These are phyloP conservation scores for Aeschynomene evenia DNA, from an alignment of 306 rosid genomes.

Conservation along the genomic window DNA sequence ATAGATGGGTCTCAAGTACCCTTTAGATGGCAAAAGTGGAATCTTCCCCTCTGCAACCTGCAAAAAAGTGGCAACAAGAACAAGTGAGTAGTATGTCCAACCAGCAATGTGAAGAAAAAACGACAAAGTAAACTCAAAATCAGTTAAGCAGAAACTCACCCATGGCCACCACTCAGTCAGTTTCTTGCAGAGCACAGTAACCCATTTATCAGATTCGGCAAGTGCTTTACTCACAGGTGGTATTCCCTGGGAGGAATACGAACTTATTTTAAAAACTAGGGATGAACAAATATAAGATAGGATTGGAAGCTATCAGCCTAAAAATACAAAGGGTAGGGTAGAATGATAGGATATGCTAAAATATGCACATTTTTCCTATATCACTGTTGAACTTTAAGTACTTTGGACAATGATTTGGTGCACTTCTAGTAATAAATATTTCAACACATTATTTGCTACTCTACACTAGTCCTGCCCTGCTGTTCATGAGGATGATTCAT, in stretches of 20 bases:
- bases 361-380: not conserved
- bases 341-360: not conserved
- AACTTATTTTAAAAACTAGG: constrained; percentile 7
- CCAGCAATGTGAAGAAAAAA: constrained; percentile 15
- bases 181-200: constrained; percentile 73
- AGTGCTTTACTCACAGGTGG: constrained; percentile 65
- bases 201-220: constrained; percentile 75
- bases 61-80: constrained; percentile 22
- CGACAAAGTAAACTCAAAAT: not conserved
- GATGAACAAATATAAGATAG: not conserved
- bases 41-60: constrained; percentile 91
- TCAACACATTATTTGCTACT: not conserved
- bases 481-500: no score
- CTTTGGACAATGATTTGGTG: not conserved
- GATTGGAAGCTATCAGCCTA: constrained; percentile 20
- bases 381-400: not conserved
- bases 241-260: constrained; percentile 56
- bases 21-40: constrained; percentile 71
- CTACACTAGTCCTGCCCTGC: no score
- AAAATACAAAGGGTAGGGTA: not conserved
- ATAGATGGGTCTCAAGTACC: constrained; percentile 44
- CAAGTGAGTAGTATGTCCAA: constrained; percentile 4
- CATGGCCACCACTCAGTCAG: constrained; percentile 87
- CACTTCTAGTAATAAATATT: not conserved
- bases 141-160: constrained; percentile 47